Base-by-base conservation (phyloP, 1,139 yeast species). In the Candida sp. region DNA sequence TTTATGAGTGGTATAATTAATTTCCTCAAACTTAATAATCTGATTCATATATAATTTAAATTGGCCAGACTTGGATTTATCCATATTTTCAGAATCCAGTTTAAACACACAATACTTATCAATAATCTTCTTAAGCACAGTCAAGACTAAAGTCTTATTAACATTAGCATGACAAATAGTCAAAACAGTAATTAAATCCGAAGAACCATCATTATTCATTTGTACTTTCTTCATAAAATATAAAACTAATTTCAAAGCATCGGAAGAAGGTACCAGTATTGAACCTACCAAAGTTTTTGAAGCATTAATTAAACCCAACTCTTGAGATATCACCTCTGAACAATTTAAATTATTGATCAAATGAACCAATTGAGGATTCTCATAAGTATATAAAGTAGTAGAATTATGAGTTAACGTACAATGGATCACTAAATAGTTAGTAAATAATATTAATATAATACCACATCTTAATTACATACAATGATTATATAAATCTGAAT, bases 341-440 rank as follows among this genome's bases (percentile, higher is more conserved):
- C 81, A 78, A 52, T 77, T 79, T 43, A 77, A 59, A 47, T 70
- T 70, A 40, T 67, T 63, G 22, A 71, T 51, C 11, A 59, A 52
- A 39, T 70, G 71, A 1, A 66, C 64, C 33, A 78, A 58, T 41
- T 63, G 67, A 45, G 62, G 60, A 55, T 77, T 77, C 50, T 79
- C 83, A 53, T 79, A 76, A 11, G 83, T 75, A 58, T 75, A 79
- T 21, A 79, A 60, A 0, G 84, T 78, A 19, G 82, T 75, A 21
- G 83, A 78, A 51, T 79, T 79, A 42, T 70, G 62, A 7, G 82
- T 77, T 40, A 79, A 61, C 6, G 81, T 71, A 25, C 74, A 66
- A 51, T 68, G 69, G 12, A 74, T 68, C 51, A 73, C 76, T 69
- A 48, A 25, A 15, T 7, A 29, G 54, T 54, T 49, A 47, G 55